Base-by-base conservation (phyloP, 192 early-diverging fungal species). In the Umbelopsis ramanniana region DNA sequence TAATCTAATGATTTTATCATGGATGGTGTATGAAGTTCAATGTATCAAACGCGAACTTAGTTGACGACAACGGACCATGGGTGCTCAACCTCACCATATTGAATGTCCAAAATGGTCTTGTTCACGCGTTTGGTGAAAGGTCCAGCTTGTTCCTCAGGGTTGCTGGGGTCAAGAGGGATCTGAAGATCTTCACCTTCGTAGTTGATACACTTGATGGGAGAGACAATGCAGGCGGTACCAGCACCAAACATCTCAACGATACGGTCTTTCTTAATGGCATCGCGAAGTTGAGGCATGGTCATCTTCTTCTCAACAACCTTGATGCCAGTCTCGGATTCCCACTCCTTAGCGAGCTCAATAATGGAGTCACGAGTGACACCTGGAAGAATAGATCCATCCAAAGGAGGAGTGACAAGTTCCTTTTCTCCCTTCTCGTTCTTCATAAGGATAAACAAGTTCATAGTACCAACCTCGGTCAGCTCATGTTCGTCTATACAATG, bases 281-380 rank as follows among this genome's bases (percentile, higher is more conserved):
- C 81, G 40, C 84, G 78, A 22, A 98, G 68, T 74, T 93, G 88
- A 52, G 76, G 79, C 94, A 98, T 95, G 71, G 86, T 90, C 70
- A 97, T 81, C 77, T 88, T 85, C 74, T 90, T 85, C 83, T 98
- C 97, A 5, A 84, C 78, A 37, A 98, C 94, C 84, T 94, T 89
- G 85, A 95, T 92, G 68, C 94, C 92, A 69, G 85, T 88, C 57
- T 63, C 57, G 26, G 57, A 8, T 37, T 63, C 57, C 97, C 97
- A 98, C 37, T 77, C 63, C 50, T 88, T 84, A 9, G 94, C 85
- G 15, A 98, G 85, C 29, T 74, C 52, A 70, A 98, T 82, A 79
- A 98, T 93, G 29, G 94, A 96, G 84, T 95, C 94, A 74, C 97
- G 92, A 35, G 96, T 97, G 47, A 98, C 94, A 60, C 97, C 97